phyloP scores from a whole-genome alignment of 2,329 filamentous ascomycete genomes.

The Penicillium verrucosum region DNA sequence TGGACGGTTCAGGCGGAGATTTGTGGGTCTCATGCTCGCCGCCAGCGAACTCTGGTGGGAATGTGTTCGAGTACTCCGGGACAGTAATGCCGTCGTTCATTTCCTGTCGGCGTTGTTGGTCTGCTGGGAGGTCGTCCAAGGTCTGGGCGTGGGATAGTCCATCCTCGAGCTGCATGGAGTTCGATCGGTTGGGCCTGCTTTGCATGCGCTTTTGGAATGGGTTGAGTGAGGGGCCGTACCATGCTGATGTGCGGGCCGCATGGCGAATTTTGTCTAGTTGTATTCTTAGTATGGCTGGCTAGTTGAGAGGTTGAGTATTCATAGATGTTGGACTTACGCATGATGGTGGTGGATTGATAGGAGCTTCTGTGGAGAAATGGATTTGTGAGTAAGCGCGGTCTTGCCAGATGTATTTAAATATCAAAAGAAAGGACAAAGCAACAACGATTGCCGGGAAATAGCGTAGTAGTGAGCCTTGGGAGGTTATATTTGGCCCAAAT shows the following conservation, averaged over 20 bases:
- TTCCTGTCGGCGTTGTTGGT: conserved; percentile 23
- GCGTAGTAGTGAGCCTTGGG: background rate
- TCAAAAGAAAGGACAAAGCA: background rate
- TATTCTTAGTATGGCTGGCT: conserved; percentile 4
- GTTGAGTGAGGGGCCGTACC: conserved; percentile 42
- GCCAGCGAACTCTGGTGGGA: conserved; percentile 25
- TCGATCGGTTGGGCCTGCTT: conserved; percentile 17
- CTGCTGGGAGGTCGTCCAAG: conserved; percentile 25
- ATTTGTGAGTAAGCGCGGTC: background rate
- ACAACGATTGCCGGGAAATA: background rate
- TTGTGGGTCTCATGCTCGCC: conserved; percentile 18
- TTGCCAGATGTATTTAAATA: background rate
- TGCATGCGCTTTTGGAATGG: conserved; percentile 42
- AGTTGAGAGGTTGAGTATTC: background rate
- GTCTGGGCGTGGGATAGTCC: conserved; percentile 22
- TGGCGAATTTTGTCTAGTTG: conserved; percentile 40
- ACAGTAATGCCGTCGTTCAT: conserved; percentile 25
- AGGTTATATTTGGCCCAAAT: background rate
- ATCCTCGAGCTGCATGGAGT: conserved; percentile 32
- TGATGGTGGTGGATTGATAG: background rate
- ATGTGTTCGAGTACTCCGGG: conserved; percentile 26
- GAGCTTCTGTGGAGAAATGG: background rate
- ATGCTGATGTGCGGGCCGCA: conserved; percentile 39
- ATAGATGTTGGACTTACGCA: conserved; percentile 5
- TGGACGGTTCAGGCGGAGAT: conserved; percentile 22